Conservation (phyloP, 805 yeast genomes). For the Wickerhamomyces alni region DNA sequence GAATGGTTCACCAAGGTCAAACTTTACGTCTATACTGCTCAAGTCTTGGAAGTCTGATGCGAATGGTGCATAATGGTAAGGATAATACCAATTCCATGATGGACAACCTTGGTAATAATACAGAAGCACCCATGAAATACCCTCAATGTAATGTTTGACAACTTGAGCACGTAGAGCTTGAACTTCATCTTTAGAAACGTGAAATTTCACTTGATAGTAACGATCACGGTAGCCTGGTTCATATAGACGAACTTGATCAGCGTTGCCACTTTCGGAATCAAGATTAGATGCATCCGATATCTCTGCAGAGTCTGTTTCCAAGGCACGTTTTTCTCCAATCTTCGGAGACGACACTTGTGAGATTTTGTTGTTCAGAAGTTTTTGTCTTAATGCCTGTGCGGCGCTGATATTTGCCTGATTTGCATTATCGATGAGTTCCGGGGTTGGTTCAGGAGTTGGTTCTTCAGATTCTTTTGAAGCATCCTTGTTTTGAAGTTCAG, state of each 20-base stretch:
- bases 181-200: slow-evolving; percentile 47
- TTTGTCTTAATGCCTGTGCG: slow-evolving; percentile 37
- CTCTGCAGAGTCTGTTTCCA: slow-evolving; percentile 17
- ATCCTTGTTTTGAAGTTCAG: slow-evolving; percentile 1
- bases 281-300: slow-evolving; percentile 15
- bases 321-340: slow-evolving; percentile 18
- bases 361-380: slow-evolving; percentile 24
- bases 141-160: slow-evolving; percentile 77
- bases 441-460: background rate
- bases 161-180: slow-evolving; percentile 50
- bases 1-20: slow-evolving; percentile 72
- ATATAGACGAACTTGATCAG: slow-evolving; percentile 58
- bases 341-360: slow-evolving; percentile 2
- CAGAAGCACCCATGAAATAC: slow-evolving; percentile 92
- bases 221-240: slow-evolving; percentile 84
- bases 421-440: slow-evolving; percentile 24
- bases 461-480: slow-evolving; percentile 5
- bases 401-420: slow-evolving; percentile 37
- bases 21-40: slow-evolving; percentile 45
- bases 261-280: slow-evolving; percentile 32
- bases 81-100: slow-evolving; percentile 97
- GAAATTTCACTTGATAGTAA: slow-evolving; percentile 75
- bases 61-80: slow-evolving; percentile 97
- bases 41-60: slow-evolving; percentile 74
- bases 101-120: slow-evolving; percentile 98